phyloP scores from a whole-genome alignment of 257 asterid species.

The Nicotiana noctiflora region DNA sequence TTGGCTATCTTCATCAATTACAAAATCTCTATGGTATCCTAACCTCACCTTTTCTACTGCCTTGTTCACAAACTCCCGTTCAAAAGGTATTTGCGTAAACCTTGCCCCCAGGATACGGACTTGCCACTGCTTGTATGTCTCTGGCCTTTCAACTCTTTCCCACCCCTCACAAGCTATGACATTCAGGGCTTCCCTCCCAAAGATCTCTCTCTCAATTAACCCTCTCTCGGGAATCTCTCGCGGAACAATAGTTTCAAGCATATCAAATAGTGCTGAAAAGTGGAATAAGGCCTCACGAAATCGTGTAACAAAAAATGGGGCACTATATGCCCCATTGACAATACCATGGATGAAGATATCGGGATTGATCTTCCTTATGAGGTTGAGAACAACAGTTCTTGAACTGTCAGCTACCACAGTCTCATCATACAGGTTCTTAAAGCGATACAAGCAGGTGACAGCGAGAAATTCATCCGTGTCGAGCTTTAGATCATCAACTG shows the following conservation, averaged over 20 bases:
- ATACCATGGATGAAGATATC: slow-evolving; percentile 52
- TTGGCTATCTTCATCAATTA: slow-evolving; percentile 56
- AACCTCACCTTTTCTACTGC: slow-evolving; percentile 41
- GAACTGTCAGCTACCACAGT: slow-evolving; percentile 47
- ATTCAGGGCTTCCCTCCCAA: slow-evolving; percentile 64
- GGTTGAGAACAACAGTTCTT: slow-evolving; percentile 43
- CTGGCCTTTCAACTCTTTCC: slow-evolving; percentile 79
- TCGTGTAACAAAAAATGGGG: slow-evolving; percentile 63
- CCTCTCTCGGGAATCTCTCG: slow-evolving; percentile 49
- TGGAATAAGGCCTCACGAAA: slow-evolving; percentile 70
- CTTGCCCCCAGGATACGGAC: slow-evolving; percentile 55
- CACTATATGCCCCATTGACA: slow-evolving; percentile 58
- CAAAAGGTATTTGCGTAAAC: slow-evolving; percentile 42
- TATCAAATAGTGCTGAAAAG: slow-evolving; percentile 63
- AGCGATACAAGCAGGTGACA: slow-evolving; percentile 46
- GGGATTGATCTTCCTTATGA: slow-evolving; percentile 52
- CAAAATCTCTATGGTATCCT: slow-evolving; percentile 56
- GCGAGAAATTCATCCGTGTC: slow-evolving; percentile 51
- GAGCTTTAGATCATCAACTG: slow-evolving; percentile 50
- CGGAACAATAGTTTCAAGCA: slow-evolving; percentile 56
- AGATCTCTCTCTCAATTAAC: slow-evolving; percentile 58
- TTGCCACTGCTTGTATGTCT: slow-evolving; percentile 82
- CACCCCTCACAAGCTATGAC: slow-evolving; percentile 82
- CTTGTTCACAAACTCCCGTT: slow-evolving; percentile 22
- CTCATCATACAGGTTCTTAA: slow-evolving; percentile 59